These are phyloP conservation scores for Pisolithus marmoratus DNA, from an alignment of 768 basidiomycete genomes.

Conservation along the genomic window DNA sequence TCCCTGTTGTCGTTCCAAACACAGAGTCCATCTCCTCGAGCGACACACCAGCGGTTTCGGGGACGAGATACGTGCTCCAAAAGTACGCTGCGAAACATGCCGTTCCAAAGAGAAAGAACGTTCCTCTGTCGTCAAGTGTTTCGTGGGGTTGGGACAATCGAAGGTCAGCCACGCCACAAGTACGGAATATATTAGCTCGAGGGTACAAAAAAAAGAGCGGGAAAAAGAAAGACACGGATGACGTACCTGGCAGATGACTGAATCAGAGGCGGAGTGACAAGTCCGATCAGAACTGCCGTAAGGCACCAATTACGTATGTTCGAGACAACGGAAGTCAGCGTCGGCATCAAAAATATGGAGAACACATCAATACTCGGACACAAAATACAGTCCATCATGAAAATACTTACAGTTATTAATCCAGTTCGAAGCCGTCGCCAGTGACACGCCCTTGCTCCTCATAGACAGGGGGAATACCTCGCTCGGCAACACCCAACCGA, in stretches of 20 bases:
- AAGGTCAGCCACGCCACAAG: neutral
- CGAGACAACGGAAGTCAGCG: neutral
- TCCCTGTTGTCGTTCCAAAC: constrained; percentile 54
- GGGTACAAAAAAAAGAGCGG: neutral
- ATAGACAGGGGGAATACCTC: constrained; percentile 80
- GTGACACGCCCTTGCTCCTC: constrained; percentile 74
- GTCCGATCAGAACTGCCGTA: constrained; percentile 62
- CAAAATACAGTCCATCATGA: neutral
- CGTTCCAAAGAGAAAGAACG: constrained; percentile 61
- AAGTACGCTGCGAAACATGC: constrained; percentile 64
- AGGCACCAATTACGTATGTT: neutral
- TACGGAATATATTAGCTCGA: neutral
- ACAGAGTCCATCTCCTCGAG: constrained; percentile 72
- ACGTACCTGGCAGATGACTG: constrained; percentile 53
- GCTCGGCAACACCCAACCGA: constrained; percentile 79
- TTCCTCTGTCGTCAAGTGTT: constrained; percentile 37
- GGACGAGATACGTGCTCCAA: constrained; percentile 65
- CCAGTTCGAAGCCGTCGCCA: constrained; percentile 87
- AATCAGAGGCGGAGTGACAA: constrained; percentile 64
- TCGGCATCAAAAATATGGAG: neutral
- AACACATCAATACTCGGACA: neutral
- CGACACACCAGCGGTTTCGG: constrained; percentile 73
- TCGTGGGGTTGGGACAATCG: neutral
- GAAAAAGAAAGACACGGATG: neutral
- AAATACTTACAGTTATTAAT: constrained; percentile 61